phyloP scores from a whole-genome alignment of 306 rosid species.

The Inga leiocalycina region DNA sequence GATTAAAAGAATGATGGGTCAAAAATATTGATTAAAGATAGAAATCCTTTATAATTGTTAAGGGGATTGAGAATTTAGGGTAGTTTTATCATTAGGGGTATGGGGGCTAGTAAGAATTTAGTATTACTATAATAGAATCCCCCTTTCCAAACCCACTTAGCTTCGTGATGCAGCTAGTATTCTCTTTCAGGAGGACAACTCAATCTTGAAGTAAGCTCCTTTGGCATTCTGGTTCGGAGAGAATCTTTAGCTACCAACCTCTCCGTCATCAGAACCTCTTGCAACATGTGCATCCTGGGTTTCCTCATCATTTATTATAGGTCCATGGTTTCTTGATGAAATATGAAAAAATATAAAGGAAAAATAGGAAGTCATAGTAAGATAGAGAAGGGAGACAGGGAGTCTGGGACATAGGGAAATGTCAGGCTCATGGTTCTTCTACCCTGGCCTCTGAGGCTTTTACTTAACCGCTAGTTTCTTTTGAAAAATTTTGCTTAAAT shows the following conservation, averaged over 20 bases:
- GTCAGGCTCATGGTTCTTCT: background rate
- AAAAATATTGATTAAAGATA: background rate
- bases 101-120: background rate
- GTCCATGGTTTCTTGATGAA: background rate
- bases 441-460: background rate
- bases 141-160: background rate
- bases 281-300: background rate
- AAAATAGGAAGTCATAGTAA: background rate
- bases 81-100: background rate
- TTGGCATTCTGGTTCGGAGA: background rate
- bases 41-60: background rate
- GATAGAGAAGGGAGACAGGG: background rate
- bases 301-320: background rate
- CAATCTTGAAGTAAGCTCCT: slow-evolving; percentile 14
- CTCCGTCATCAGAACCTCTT: background rate
- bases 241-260: background rate
- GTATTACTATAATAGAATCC: background rate
- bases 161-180: background rate
- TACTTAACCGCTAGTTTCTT: background rate
- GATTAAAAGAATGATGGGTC: background rate
- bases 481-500: background rate
- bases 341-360: background rate
- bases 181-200: slow-evolving; percentile 13
- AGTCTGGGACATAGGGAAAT: background rate
- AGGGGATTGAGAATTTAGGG: background rate